Base-by-base conservation (phyloP, 2,329 filamentous ascomycete species). In the Corinectria fuckeliana region DNA sequence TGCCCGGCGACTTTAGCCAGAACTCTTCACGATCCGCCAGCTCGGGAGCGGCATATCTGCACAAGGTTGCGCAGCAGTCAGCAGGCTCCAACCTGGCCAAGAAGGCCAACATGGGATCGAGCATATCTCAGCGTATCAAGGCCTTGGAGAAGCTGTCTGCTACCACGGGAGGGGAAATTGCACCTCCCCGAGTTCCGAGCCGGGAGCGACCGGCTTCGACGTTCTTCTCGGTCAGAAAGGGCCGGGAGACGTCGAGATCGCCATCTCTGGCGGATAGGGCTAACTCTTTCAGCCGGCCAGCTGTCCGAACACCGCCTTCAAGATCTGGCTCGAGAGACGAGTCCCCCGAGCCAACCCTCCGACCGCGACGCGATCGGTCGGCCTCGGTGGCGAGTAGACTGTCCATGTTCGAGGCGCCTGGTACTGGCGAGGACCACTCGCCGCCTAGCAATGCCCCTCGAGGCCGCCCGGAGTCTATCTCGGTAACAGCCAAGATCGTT, bases 91-190 rank as follows among this genome's bases (percentile, higher is more conserved):
- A 83, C 50, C 71, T 89, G 49, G 79, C 83, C 45, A 75, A 73
- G 56, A 96, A 93, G 74, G 83, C 89, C 65, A 95, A 91, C 69
- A 85, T 98, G 21, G 93, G 92, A 7, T 93, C 91, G 8, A 93
- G 92, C 67, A 97, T 99, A 61, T 96, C 94, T 3, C 92, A 94
- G 74, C 89, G 95, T 39, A 98, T 98, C 74, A 96, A 97, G 76
- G 93, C 93, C 6, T 81, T 99, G 52, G 91, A 97, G 72, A 93
- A 92, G 75, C 83, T 95, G 65, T 83, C 88, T 59, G 77, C 82
- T 9, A 63, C 72, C 56, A 62, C 67, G 9, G 69, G 61, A 4
- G 76, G 76, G 3, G 42, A 45, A 34, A 58, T 64, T 9, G 52
- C 41, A 16, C 48, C 25, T 44, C 14, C 47, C 9, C 32, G 63